phyloP scores from a whole-genome alignment of 2,329 filamentous ascomycete species.

The Aureobasidium musti region DNA sequence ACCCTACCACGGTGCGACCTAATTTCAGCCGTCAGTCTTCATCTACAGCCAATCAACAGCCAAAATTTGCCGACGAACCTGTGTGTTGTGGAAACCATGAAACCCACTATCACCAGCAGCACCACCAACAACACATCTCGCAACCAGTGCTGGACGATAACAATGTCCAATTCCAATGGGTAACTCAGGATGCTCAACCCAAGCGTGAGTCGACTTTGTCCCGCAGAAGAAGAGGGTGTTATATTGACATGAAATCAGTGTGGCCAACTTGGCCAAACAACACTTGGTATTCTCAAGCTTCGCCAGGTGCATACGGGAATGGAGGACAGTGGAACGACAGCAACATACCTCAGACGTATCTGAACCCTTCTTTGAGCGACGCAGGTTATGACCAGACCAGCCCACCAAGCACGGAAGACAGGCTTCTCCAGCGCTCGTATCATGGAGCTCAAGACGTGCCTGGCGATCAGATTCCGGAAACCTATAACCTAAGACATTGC shows the following conservation, averaged over 20 bases:
- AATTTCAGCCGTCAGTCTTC: constrained; percentile 4
- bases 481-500: background rate
- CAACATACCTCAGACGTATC: background rate
- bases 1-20: constrained; percentile 17
- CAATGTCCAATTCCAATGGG: background rate
- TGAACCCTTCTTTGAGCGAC: background rate
- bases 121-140: background rate
- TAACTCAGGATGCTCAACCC: background rate
- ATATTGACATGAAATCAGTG: background rate
- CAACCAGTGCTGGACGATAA: background rate
- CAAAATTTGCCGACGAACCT: constrained; percentile 4
- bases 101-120: background rate
- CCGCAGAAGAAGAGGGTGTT: background rate
- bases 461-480: background rate
- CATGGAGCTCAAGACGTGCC: background rate
- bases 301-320: background rate
- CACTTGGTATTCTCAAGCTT: constrained; percentile 3
- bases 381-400: background rate
- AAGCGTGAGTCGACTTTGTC: background rate
- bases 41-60: constrained; percentile 10
- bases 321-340: background rate
- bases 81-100: constrained; percentile 4
- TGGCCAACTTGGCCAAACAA: background rate
- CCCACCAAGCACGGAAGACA: background rate
- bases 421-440: constrained; percentile 21